Conservation (phyloP, 495 filamentous ascomycete genomes). For the Oidiodendron maius region DNA sequence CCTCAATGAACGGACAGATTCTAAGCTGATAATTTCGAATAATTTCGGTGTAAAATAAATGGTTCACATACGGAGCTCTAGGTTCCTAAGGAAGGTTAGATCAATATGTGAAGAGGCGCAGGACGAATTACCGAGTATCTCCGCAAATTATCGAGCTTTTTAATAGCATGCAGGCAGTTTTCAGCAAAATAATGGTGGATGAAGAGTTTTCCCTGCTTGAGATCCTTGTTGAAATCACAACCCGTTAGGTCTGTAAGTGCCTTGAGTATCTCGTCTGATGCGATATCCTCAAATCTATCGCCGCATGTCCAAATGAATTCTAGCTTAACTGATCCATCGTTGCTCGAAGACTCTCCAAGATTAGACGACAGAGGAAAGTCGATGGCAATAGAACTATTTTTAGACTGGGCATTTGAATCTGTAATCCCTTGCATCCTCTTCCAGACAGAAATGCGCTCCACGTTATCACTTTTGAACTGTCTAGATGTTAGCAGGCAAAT, state of each 20-base stretch:
- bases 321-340: slow-evolving; percentile 6
- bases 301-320: slow-evolving; percentile 7
- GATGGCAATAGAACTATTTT: too few species aligned
- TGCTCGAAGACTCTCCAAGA: neutral
- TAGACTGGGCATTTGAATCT: too few species aligned
- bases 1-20: slow-evolving; percentile 21
- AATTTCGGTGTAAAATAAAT: slow-evolving; percentile 33
- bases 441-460: slow-evolving; percentile 8
- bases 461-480: slow-evolving; percentile 8
- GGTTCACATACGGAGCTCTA: slow-evolving; percentile 6
- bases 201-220: slow-evolving; percentile 25
- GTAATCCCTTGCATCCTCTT: too few species aligned
- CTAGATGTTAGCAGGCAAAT: neutral
- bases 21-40: slow-evolving; percentile 26
- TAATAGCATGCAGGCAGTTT: slow-evolving; percentile 15
- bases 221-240: slow-evolving; percentile 20
- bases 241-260: slow-evolving; percentile 22
- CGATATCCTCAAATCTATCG: slow-evolving; percentile 10
- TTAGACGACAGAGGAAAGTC: too few species aligned
- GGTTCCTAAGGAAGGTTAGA: neutral
- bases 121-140: slow-evolving; percentile 27
- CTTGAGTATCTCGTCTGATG: slow-evolving; percentile 12
- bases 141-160: slow-evolving; percentile 32
- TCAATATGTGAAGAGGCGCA: neutral
- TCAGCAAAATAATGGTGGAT: slow-evolving; percentile 25